phyloP scores from a whole-genome alignment of 345 rosid species.

The Lepidium aucheri region DNA sequence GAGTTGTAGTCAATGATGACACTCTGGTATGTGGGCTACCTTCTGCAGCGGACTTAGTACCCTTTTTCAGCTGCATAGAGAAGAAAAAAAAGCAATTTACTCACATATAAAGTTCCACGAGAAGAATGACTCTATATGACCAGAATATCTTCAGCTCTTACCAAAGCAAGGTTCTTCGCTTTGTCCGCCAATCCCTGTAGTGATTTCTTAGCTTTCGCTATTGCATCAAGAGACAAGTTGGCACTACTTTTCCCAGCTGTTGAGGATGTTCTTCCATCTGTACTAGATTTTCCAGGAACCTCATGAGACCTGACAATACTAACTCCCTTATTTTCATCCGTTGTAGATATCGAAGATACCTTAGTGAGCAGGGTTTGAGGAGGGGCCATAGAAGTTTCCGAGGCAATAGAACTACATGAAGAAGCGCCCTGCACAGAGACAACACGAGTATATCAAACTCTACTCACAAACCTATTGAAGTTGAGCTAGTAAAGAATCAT shows the following conservation, averaged over 20 bases:
- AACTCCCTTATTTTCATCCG: slow-evolving; percentile 98
- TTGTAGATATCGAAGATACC: slow-evolving; percentile 96
- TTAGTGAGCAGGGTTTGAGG: slow-evolving; percentile 51
- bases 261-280: slow-evolving; percentile 78
- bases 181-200: slow-evolving; percentile 61
- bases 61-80: slow-evolving; percentile 49
- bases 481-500: not conserved
- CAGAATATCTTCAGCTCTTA: slow-evolving; percentile 25
- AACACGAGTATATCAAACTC: not conserved
- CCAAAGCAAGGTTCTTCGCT: slow-evolving; percentile 58
- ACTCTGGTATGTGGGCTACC: slow-evolving; percentile 21
- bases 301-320: slow-evolving; percentile 97
- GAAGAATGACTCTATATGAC: not conserved
- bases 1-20: slow-evolving; percentile 20
- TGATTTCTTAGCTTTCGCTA: slow-evolving; percentile 85
- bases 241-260: slow-evolving; percentile 77
- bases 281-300: slow-evolving; percentile 99
- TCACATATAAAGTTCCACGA: not conserved
- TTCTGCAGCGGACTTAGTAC: slow-evolving; percentile 33
- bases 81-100: slow-evolving; percentile 4
- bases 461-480: not conserved
- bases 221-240: slow-evolving; percentile 73
- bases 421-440: slow-evolving; percentile 45
- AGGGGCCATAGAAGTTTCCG: slow-evolving; percentile 37
- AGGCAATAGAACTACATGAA: slow-evolving; percentile 30